phyloP scores from a whole-genome alignment of 2,329 filamentous ascomycete genomes.

The Pseudogymnoascus sp. region DNA sequence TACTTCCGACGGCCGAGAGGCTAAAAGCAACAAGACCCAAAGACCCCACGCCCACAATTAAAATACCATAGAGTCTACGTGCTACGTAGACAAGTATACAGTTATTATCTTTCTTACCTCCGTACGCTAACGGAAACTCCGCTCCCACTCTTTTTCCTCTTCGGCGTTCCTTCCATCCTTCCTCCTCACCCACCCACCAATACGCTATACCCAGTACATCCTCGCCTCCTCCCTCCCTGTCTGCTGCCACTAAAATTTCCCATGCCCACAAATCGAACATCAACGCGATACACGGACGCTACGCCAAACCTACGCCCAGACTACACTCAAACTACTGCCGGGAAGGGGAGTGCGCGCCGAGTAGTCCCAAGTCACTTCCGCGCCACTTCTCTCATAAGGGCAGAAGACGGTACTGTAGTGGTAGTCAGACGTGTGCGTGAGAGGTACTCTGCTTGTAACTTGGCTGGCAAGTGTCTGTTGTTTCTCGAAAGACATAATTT shows the following conservation, averaged over 20 bases:
- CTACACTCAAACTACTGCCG: background rate
- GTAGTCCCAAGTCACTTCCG: background rate
- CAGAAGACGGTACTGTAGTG: background rate
- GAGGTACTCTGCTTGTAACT: too few relatives aligned
- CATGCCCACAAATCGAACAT: background rate
- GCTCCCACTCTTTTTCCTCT: background rate
- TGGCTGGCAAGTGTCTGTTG: too few relatives aligned
- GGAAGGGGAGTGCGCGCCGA: background rate
- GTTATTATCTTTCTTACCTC: background rate
- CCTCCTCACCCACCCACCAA: background rate
- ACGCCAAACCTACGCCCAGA: background rate
- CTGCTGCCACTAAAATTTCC: background rate
- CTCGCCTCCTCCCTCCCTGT: too few relatives aligned
- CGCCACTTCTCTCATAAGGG: background rate
- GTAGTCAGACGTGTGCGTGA: too few relatives aligned
- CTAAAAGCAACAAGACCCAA: background rate
- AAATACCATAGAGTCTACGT: background rate
- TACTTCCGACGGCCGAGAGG: background rate
- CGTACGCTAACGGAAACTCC: background rate
- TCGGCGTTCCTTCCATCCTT: background rate
- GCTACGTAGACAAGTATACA: background rate
- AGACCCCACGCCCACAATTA: background rate
- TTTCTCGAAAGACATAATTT: background rate
- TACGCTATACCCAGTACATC: background rate
- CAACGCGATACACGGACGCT: background rate